Evolutionary conservation across 108 stramenopile genomes (phyloP).

Genomic region (Nitzschia inconspicua): DNA sequence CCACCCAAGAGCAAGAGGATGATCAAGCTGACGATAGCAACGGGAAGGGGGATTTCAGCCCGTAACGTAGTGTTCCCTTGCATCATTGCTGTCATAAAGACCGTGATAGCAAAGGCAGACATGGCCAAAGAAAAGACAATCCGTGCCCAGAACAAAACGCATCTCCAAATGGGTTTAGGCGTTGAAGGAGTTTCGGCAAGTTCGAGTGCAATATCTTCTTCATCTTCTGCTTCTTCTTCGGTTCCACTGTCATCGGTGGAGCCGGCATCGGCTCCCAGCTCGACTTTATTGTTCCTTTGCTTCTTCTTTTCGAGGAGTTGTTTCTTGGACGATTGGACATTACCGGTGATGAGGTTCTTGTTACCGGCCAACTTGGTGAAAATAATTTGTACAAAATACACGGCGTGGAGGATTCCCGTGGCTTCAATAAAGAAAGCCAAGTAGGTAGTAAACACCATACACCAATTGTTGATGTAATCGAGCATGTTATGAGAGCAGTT

Average conservation of each 20-base stretch:
- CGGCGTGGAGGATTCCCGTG: conserved; percentile 63
- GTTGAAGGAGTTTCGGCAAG: conserved; percentile 1
- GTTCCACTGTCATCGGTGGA: neutral
- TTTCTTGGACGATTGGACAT: neutral
- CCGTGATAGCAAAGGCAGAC: conserved; percentile 49
- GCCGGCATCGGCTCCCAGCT: neutral
- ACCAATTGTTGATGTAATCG: conserved; percentile 74
- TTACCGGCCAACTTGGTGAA: conserved; percentile 28
- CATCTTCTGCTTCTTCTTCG: neutral
- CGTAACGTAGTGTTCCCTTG: conserved; percentile 42
- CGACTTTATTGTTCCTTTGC: neutral
- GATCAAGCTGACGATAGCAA: conserved; percentile 39
- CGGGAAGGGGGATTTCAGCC: conserved; percentile 22
- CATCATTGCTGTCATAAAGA: conserved; percentile 39
- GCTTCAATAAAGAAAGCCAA: conserved; percentile 52
- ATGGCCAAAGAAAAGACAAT: conserved; percentile 40
- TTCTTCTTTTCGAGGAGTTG: neutral
- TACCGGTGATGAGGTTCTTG: neutral
- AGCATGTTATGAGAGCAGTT: conserved; percentile 57
- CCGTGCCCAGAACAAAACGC: conserved; percentile 49
- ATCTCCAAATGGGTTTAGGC: neutral
- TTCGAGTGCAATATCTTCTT: neutral
- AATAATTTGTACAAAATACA: conserved; percentile 51
- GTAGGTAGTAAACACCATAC: conserved; percentile 47
- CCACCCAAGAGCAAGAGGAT: conserved; percentile 44